phyloP scores from a whole-genome alignment of 2,329 filamentous ascomycete genomes.

The Incumbomyces delicatus region DNA sequence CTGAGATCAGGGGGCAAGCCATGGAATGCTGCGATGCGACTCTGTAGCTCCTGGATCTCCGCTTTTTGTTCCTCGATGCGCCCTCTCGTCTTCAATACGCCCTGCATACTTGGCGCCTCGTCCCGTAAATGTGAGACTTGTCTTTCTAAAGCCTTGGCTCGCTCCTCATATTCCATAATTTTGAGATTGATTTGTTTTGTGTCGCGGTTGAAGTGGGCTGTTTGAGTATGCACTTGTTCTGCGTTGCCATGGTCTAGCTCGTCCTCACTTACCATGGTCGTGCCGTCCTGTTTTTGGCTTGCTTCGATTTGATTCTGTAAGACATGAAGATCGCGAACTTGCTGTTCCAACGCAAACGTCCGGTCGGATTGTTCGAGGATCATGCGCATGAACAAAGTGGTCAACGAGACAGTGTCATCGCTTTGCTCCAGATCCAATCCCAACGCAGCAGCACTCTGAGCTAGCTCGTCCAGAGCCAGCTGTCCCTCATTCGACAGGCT shows the following conservation, averaged over 20 bases:
- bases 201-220: slow-evolving; percentile 62
- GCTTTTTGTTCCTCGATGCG: slow-evolving; percentile 41
- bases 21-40: slow-evolving; percentile 56
- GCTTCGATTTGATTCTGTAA: slow-evolving; percentile 33
- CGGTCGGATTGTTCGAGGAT: slow-evolving; percentile 50
- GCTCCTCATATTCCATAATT: slow-evolving; percentile 56
- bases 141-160: slow-evolving; percentile 35
- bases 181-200: slow-evolving; percentile 58
- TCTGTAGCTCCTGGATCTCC: slow-evolving; percentile 47
- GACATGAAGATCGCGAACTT: slow-evolving; percentile 47
- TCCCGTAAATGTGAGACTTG: slow-evolving; percentile 10
- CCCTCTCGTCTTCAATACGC: slow-evolving; percentile 17
- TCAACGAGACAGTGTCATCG: slow-evolving; percentile 31
- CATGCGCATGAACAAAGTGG: slow-evolving; percentile 11
- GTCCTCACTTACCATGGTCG: slow-evolving; percentile 24
- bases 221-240: slow-evolving; percentile 51
- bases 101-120: background rate
- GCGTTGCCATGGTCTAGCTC: slow-evolving; percentile 13
- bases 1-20: slow-evolving; percentile 63
- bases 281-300: slow-evolving; percentile 21
- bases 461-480: slow-evolving; percentile 49
- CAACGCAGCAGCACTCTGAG: slow-evolving; percentile 42
- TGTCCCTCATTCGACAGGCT: slow-evolving; percentile 32
- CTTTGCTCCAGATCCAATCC: slow-evolving; percentile 32
- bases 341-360: slow-evolving; percentile 44